Evolutionary conservation across 225 moss, liverwort and hornwort genomes (phyloP).

Genomic region (Anthoceros angustus): DNA sequence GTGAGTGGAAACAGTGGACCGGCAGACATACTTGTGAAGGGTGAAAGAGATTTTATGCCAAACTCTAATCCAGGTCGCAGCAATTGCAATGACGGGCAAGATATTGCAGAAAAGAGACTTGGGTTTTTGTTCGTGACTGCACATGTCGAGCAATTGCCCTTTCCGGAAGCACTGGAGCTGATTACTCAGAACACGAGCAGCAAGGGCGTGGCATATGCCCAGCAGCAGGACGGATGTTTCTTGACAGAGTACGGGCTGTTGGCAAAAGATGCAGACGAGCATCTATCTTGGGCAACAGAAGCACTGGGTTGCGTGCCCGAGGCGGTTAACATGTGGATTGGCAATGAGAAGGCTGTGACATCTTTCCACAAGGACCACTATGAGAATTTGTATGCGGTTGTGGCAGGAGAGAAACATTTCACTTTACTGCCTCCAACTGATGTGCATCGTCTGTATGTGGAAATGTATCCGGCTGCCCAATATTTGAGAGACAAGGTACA

Average conservation of each 20-base stretch:
- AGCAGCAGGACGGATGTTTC: slow-evolving; percentile 90
- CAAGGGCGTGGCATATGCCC: slow-evolving; percentile 52
- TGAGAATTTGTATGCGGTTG: slow-evolving; percentile 84
- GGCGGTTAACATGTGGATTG: slow-evolving; percentile 93
- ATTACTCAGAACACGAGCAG: slow-evolving; percentile 23
- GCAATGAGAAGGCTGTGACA: slow-evolving; percentile 49
- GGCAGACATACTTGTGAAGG: neutral
- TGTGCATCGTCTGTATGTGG: slow-evolving; percentile 73
- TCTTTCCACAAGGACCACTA: slow-evolving; percentile 97
- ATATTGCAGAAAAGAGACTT: neutral
- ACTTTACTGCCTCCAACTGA: slow-evolving; percentile 75
- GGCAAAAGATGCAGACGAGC: slow-evolving; percentile 47
- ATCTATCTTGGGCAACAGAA: slow-evolving; percentile 74
- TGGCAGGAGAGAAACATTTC: slow-evolving; percentile 73
- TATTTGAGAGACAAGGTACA: slow-evolving; percentile 50
- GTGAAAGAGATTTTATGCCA: neutral
- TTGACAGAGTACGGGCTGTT: slow-evolving; percentile 49
- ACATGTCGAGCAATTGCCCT: slow-evolving; percentile 46
- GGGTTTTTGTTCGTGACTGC: slow-evolving; percentile 47
- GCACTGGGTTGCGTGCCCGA: slow-evolving; percentile 71
- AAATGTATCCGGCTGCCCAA: slow-evolving; percentile 35
- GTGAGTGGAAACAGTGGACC: neutral
- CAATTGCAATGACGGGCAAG: neutral
- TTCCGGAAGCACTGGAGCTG: slow-evolving; percentile 44
- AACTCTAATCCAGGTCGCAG: neutral